phyloP scores from a whole-genome alignment of 2,329 filamentous ascomycete genomes.

The Xylaria arbuscula region DNA sequence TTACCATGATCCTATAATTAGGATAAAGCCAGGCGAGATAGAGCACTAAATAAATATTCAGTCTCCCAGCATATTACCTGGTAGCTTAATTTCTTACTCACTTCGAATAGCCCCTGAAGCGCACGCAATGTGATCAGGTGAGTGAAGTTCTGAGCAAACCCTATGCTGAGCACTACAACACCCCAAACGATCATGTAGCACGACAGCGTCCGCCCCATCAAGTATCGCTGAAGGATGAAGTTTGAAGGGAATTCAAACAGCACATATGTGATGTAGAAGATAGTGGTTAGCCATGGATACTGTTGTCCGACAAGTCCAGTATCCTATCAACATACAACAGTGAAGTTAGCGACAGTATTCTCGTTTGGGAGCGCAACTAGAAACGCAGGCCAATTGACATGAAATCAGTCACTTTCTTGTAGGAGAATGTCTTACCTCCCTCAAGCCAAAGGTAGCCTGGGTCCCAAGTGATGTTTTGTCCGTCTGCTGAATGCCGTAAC shows the following conservation, averaged over 20 bases:
- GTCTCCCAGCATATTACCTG: background rate
- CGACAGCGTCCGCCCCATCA: conserved; percentile 49
- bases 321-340: conserved; percentile 38
- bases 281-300: conserved; percentile 51
- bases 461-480: conserved; percentile 58
- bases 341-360: conserved; percentile 14
- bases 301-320: conserved; percentile 50
- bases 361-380: background rate
- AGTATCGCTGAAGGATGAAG: conserved; percentile 48
- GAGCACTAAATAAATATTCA: conserved; percentile 45
- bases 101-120: conserved; percentile 53
- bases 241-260: conserved; percentile 51
- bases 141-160: conserved; percentile 53
- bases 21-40: conserved; percentile 54
- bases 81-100: conserved; percentile 19
- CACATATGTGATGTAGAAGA: conserved; percentile 51
- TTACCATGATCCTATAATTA: conserved; percentile 50
- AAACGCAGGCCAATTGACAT: background rate
- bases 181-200: conserved; percentile 52
- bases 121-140: conserved; percentile 52
- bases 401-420: background rate
- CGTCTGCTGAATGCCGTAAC: conserved; percentile 61
- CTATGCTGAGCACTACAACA: conserved; percentile 53
- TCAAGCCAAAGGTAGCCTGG: conserved; percentile 54
- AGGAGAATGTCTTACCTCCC: conserved; percentile 42